These are phyloP conservation scores for Noccaea bulbosa DNA, from an alignment of 345 rosid genomes.

Conservation along the genomic window DNA sequence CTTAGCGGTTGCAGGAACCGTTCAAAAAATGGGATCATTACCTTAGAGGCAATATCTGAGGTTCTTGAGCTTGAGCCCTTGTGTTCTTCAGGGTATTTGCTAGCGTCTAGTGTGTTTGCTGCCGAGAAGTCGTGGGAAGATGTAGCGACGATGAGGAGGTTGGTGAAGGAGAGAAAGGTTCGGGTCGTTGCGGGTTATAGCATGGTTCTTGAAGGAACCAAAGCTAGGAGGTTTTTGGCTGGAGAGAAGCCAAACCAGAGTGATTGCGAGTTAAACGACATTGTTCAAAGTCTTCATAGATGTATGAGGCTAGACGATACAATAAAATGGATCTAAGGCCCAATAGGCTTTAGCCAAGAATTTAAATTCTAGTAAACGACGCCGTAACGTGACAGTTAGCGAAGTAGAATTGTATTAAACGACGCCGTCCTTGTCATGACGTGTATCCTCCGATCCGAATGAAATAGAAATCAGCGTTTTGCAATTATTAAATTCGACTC, in stretches of 20 bases:
- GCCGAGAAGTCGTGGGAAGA: conserved; percentile 56
- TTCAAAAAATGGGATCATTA: conserved; percentile 42
- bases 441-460: not conserved
- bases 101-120: conserved; percentile 61
- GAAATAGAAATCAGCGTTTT: too few relatives aligned
- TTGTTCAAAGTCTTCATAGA: conserved; percentile 46
- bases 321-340: not conserved
- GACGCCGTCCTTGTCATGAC: not conserved
- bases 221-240: conserved; percentile 50
- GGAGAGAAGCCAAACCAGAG: conserved; percentile 53
- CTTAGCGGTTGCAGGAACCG: conserved; percentile 64
- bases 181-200: conserved; percentile 62
- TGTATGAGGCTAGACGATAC: conserved; percentile 40
- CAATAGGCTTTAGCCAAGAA: not conserved
- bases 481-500: not conserved
- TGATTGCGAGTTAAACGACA: conserved; percentile 33
- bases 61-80: conserved; percentile 64
- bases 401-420: not conserved
- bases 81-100: conserved; percentile 62
- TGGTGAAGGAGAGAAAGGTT: conserved; percentile 58
- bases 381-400: not conserved
- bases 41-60: conserved; percentile 46
- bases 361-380: not conserved
- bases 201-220: conserved; percentile 50
- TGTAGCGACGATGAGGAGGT: conserved; percentile 55